Conservation (phyloP, 2,329 filamentous ascomycete species). For the Claviceps cyperi region DNA sequence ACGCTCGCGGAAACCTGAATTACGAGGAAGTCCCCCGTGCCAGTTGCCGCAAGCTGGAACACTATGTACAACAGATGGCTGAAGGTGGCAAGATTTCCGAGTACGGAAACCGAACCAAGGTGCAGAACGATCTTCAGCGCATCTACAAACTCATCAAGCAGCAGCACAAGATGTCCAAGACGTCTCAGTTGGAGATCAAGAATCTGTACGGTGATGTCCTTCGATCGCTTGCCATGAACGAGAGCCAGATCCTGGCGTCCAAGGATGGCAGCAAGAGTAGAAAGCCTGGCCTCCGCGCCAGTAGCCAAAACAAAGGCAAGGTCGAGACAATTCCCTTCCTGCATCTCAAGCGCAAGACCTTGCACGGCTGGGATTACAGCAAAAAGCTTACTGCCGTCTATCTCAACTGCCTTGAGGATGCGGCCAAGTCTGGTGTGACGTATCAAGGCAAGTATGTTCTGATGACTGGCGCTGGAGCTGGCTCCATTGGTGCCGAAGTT, state of each 20-base stretch:
- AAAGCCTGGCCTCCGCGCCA: conserved; percentile 35
- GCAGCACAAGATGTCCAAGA: conserved; percentile 94
- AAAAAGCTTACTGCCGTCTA: conserved; percentile 94
- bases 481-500: conserved; percentile 94
- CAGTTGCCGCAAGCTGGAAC: conserved; percentile 90
- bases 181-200: conserved; percentile 93
- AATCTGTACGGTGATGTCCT: conserved; percentile 86
- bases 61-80: conserved; percentile 97
- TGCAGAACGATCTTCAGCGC: conserved; percentile 84
- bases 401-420: conserved; percentile 79
- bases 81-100: conserved; percentile 97
- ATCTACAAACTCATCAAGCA: conserved; percentile 98
- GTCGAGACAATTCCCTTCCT: conserved; percentile 96
- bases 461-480: conserved; percentile 96
- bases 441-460: conserved; percentile 92
- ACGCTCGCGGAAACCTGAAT: conserved; percentile 80
- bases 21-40: conserved; percentile 78
- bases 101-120: conserved; percentile 95
- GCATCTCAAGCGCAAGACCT: conserved; percentile 84
- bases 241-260: conserved; percentile 78
- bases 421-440: conserved; percentile 73
- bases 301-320: conserved; percentile 63
- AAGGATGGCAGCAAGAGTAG: conserved; percentile 62
- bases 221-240: conserved; percentile 91
- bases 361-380: conserved; percentile 97